Evolutionary conservation across 2,329 filamentous ascomycete species (phyloP), one percentile per base, ranked within the genome.

Genomic region (Diaporthe destruens): DNA sequence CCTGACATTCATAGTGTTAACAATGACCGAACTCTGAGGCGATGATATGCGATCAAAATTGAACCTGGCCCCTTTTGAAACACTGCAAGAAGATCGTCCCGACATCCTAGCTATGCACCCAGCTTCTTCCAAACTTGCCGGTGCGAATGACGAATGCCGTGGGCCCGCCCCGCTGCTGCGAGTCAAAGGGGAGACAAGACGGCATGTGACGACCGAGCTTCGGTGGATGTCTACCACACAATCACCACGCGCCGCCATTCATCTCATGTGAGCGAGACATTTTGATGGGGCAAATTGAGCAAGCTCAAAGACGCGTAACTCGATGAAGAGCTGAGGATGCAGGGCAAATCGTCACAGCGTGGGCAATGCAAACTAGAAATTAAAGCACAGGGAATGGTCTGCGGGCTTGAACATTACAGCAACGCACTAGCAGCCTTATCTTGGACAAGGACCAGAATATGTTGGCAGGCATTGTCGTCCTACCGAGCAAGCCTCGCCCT

Each of bases 181-280:
- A 36, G 61, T 39, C 20, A n/a, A 51, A 23, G 29, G 18, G 61
- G 25, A 51, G 44, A 51, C 44, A 65, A 25, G 59, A 65, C 29
- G 59, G 29, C 59, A 36, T 53, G n/a, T 34, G 47, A 53, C 61
- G 20, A n/a, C 44, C 32, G n/a, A 53, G 12, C n/a, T 53, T 66
- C 32, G 32, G 44, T 14, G 4, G 3, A n/a, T 23, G 47, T 25
- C 44, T 39, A 6, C 23, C 42, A 34, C 9, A 34, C 20, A 34
- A 34, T 25, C 42, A 49, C 25, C 12, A 2, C 39, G 7, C 18
- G 34, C 55, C n/a, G 12, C 20, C 42, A 32, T 25, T 23, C 25
- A 14, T 23, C 39, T 20, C 25, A 9, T 49, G 16, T 34, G 3
- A 34, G 42, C 14, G 59, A 18, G 14, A 49, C 12, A 11, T 29